Conservation (phyloP, 225 moss, liverwort and hornwort genomes). For the Antitrichia curtipendula region DNA sequence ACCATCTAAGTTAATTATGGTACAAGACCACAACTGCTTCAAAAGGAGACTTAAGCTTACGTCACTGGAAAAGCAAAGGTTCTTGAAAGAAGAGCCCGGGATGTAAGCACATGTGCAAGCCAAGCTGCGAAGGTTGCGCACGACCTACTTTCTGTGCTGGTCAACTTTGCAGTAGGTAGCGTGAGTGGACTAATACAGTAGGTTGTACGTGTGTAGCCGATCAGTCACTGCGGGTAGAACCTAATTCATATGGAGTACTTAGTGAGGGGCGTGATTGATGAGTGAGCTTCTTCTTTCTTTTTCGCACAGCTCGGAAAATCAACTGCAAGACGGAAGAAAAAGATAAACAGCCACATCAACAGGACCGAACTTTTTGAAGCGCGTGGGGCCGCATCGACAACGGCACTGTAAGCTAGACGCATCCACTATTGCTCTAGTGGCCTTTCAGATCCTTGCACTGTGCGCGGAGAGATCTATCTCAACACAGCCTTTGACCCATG, state of each 20-base stretch:
- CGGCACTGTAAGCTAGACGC: no score
- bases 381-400: not conserved
- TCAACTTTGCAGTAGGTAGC: not conserved
- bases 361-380: not conserved
- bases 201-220: not conserved
- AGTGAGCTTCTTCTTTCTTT: no score
- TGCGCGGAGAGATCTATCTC: not conserved
- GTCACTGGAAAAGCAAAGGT: not conserved
- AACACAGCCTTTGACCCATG: not conserved
- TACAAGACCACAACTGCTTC: not conserved
- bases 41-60: not conserved
- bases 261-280: not conserved
- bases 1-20: not conserved
- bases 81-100: not conserved
- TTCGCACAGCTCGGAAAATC: not conserved
- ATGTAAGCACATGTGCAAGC: not conserved
- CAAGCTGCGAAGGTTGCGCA: not conserved
- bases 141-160: not conserved
- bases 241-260: not conserved
- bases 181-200: not conserved
- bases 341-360: no score
- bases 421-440: not conserved
- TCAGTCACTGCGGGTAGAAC: not conserved
- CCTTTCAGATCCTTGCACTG: not conserved
- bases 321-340: not conserved